Percentiles rank a stretch among this genome's conserved stretches.
Conservation (phyloP, 2,329 filamentous ascomycete species). For the Phoma herbarum region DNA sequence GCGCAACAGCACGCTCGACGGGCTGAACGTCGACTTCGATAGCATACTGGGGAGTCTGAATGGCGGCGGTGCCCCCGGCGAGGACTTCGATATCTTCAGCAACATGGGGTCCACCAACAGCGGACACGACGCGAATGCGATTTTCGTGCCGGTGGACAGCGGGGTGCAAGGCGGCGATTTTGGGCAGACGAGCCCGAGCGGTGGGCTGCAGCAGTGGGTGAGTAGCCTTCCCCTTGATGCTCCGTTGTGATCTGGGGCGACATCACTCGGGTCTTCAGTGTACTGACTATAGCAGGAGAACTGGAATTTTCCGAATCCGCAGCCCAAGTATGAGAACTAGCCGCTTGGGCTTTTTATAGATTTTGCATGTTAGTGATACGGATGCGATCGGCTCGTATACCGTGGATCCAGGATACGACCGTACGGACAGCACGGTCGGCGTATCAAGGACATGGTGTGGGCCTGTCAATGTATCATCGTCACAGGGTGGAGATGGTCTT, state of each 20-base stretch:
- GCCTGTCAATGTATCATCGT: conserved; percentile 2
- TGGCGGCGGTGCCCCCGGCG: conserved; percentile 19
- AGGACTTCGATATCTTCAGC: conserved; percentile 20
- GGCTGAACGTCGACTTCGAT: conserved; percentile 46
- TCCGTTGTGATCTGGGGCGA: too few species aligned
- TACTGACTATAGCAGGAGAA: conserved; percentile 31
- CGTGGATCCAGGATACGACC: conserved; percentile 9
- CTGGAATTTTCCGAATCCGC: conserved; percentile 38
- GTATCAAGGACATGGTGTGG: not conserved
- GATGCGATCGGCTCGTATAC: conserved; percentile 11
- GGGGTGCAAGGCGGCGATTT: conserved; percentile 29
- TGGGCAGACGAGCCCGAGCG: conserved; percentile 38
- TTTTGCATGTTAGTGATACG: conserved; percentile 4
- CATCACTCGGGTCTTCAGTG: too few species aligned
- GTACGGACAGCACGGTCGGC: conserved; percentile 4
- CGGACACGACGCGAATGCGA: conserved; percentile 41
- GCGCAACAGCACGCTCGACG: conserved; percentile 40
- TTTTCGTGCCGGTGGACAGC: conserved; percentile 49
- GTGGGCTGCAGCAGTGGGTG: conserved; percentile 45
- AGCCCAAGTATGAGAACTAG: conserved; percentile 32
- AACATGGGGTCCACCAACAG: conserved; percentile 8
- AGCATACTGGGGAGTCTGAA: conserved; percentile 40
- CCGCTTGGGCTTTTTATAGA: conserved; percentile 12
- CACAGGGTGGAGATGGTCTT: not conserved
- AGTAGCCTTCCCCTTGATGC: conserved; percentile 7